Evolutionary conservation across 2,329 filamentous ascomycete genomes (phyloP).

Genomic region (Talaromyces sp.): DNA sequence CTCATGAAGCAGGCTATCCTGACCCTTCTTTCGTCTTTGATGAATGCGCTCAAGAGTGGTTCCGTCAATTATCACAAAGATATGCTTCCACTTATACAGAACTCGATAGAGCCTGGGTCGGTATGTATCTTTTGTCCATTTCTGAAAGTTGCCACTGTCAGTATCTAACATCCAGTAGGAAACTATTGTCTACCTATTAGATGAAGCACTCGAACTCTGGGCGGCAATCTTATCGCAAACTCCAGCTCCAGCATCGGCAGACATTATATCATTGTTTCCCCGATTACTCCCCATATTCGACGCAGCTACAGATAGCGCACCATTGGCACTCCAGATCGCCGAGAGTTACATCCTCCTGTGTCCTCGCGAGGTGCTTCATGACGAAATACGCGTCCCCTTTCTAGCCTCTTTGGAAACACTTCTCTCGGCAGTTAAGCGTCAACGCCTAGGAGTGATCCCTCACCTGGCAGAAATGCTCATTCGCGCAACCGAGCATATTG

Average conservation of each 20-base stretch:
- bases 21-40: slow-evolving; percentile 77
- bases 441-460: slow-evolving; percentile 43
- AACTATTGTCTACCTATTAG: slow-evolving; percentile 76
- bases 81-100: slow-evolving; percentile 77
- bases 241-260: slow-evolving; percentile 57
- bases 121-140: slow-evolving; percentile 41
- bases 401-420: slow-evolving; percentile 42
- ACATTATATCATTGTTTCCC: slow-evolving; percentile 64
- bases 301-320: slow-evolving; percentile 63
- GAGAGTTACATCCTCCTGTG: slow-evolving; percentile 71
- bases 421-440: slow-evolving; percentile 39
- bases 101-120: slow-evolving; percentile 74
- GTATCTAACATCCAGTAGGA: slow-evolving; percentile 37
- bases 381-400: slow-evolving; percentile 39
- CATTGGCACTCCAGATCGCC: slow-evolving; percentile 62
- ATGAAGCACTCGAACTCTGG: slow-evolving; percentile 92
- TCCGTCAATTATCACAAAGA: slow-evolving; percentile 76
- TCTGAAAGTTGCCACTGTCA: neutral
- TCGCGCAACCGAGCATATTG: slow-evolving; percentile 61
- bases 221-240: slow-evolving; percentile 68
- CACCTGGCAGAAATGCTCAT: slow-evolving; percentile 64
- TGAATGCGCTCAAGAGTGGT: slow-evolving; percentile 77
- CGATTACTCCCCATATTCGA: slow-evolving; percentile 65
- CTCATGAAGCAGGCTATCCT: slow-evolving; percentile 93
- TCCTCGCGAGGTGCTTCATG: slow-evolving; percentile 44